Evolutionary conservation across 2,329 filamentous ascomycete genomes (phyloP), one percentile per base, ranked within the genome.

Genomic region (Daldinia eschscholtzii): DNA sequence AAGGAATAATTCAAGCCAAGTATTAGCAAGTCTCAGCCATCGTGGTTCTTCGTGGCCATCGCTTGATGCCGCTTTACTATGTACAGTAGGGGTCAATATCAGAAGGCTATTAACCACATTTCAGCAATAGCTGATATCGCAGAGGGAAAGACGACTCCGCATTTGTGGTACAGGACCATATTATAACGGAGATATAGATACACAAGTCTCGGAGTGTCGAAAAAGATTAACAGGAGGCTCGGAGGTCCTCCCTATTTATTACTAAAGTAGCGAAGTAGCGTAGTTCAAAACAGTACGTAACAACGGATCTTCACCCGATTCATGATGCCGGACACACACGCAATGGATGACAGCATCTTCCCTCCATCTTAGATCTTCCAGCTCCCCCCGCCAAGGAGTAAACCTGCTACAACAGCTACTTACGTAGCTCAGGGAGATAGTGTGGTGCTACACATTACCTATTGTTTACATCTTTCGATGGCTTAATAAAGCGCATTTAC

Each of bases 301-400:
- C 52, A 10, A 6, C 30, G 52, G 52, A 53, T 62, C 56, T 58
- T 46, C 57, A 55, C 56, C 64, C 35, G 67, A 48, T 53, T 63
- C 44, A 64, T 68, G 57, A 68, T 61, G 56, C n/a, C 39, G 15
- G 55, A 42, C 33, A 46, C 28, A 64, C 66, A 48, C 68, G 65
- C 61, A 67, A 70, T 67, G 58, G 42, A 70, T 65, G 67, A 66
- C 59, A 65, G 52, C 62, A 68, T 66, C 50, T 42, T 56, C 13
- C 42, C 65, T 67, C 62, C 65, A 69, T 72, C 70, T 63, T 42
- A 68, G 67, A 70, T 66, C 65, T 65, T 46, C 50, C 65, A 58
- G 44, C 44, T 66, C 65, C 65, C 35, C 64, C 63, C 65, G 41
- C 64, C 63, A 55, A 63, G 52, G 46, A 61, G 46, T 33, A 60